Base-by-base conservation (phyloP, 2,329 filamentous ascomycete species). In the Colletotrichum tabaci region DNA sequence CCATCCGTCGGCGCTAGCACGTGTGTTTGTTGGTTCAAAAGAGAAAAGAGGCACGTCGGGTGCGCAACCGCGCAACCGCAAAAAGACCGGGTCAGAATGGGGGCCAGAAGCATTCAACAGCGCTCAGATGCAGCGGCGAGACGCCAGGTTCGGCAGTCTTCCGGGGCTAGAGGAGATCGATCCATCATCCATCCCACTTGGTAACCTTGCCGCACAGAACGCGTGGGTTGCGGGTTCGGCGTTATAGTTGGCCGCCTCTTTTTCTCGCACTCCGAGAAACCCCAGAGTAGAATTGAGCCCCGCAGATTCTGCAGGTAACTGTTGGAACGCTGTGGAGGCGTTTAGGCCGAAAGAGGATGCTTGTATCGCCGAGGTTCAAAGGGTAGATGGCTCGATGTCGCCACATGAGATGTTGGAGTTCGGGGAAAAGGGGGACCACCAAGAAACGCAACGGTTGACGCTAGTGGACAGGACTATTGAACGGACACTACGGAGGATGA, bases 381-480 rank as follows among this genome's bases (percentile, higher is more conserved):
- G 44, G 26, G 12, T n/a, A 38, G 16, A 62, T 62, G 60, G 68
- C 60, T 60, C 69, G 69, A 69, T 53, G 26, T 69, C 46, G 69
- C 35, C 8, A 71, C 68, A 40, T 47, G 58, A 40, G 42, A 68
- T 52, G 65, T 63, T 64, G 52, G 12, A 40, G 23, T 52, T 42
- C 13, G 46, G 13, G 8, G 9, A 38, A 10, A n/a, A 21, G 12
- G 8, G 46, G n/a, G 8, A 42, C 35, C 60, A 26, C 8, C 15
- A 21, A 42, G 58, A 40, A 49, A 35, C 50, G 30, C 10, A 68
- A 60, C 58, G 58, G 68, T 18, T 40, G 58, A 55, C 53, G 68
- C 68, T 71, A 68, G 58, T 63, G 46, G 50, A 50, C 38, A 23
- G 18, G 30, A 49, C 67, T 67, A 71, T 71, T 67, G 68, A 42